These are phyloP conservation scores for Holtermannia corniformis DNA, from an alignment of 768 basidiomycete genomes.

Conservation along the genomic window DNA sequence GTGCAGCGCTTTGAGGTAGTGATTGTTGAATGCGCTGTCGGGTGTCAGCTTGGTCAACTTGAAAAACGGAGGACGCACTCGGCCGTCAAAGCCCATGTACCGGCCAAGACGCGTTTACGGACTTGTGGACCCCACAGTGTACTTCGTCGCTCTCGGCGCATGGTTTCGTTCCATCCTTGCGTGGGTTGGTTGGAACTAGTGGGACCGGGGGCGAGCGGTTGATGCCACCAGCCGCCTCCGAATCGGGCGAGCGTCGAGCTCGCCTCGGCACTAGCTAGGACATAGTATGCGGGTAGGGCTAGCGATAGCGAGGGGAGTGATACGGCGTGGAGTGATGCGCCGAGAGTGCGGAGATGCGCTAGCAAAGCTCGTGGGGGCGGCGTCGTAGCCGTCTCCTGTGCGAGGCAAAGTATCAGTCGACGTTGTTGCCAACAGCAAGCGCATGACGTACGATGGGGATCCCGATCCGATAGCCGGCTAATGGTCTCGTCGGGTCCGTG, in stretches of 20 bases:
- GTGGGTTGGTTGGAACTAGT: too few relatives aligned
- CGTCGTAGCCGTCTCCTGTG: slow-evolving; percentile 66
- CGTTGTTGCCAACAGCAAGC: background rate
- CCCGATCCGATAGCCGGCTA: slow-evolving; percentile 59
- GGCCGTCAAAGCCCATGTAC: slow-evolving; percentile 82
- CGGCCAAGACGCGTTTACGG: slow-evolving; percentile 72
- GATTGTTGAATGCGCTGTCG: slow-evolving; percentile 87
- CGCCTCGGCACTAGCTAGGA: slow-evolving; percentile 88
- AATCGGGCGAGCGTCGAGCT: slow-evolving; percentile 84
- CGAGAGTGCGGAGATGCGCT: slow-evolving; percentile 45
- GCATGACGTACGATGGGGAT: slow-evolving; percentile 55
- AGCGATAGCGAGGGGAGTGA: slow-evolving; percentile 60
- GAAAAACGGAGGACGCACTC: slow-evolving; percentile 51
- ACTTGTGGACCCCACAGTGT: slow-evolving; percentile 75
- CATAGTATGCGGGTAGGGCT: slow-evolving; percentile 87
- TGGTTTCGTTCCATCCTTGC: slow-evolving; percentile 2
- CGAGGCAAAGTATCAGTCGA: background rate
- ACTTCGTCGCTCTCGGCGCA: slow-evolving; percentile 44
- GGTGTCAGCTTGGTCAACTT: background rate
- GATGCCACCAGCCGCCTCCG: slow-evolving; percentile 75
- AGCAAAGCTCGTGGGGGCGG: slow-evolving; percentile 52
- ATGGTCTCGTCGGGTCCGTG: slow-evolving; percentile 3
- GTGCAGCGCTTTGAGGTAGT: slow-evolving; percentile 83
- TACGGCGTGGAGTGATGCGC: slow-evolving; percentile 62
- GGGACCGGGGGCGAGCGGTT: too few relatives aligned